Percentiles rank a stretch among this genome's conserved stretches.
Evolutionary conservation across 106 monocot genomes (phyloP).

Genomic region (Dactylorhiza incarnata): DNA sequence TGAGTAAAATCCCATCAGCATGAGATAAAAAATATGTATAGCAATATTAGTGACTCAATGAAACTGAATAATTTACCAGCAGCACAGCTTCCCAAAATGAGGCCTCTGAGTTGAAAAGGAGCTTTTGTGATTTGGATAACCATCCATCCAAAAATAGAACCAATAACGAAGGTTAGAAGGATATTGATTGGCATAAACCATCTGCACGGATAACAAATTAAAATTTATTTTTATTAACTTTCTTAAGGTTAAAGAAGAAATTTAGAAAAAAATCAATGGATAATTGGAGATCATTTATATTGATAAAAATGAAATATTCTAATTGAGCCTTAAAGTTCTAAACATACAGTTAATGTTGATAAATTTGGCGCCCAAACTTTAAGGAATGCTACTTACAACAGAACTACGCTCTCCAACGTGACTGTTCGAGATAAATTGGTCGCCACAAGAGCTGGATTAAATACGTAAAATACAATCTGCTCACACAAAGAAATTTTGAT

Average conservation of each 20-base stretch:
- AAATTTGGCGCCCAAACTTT: neutral
- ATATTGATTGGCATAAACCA: conserved; percentile 95
- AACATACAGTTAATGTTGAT: too few species aligned
- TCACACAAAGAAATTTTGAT: conserved; percentile 1
- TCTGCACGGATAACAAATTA: conserved; percentile 25
- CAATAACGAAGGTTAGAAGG: conserved; percentile 49
- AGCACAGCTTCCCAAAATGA: conserved; percentile 69
- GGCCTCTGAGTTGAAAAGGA: conserved; percentile 45
- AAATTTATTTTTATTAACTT: neutral
- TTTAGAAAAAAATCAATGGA: neutral
- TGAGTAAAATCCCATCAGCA: neutral
- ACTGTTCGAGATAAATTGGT: conserved; percentile 55
- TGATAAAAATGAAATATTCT: neutral
- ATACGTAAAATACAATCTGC: conserved; percentile 77
- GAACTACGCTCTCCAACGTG: conserved; percentile 54
- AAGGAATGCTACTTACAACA: conserved; percentile 41
- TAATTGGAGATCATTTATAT: neutral
- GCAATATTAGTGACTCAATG: neutral
- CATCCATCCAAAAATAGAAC: conserved; percentile 64
- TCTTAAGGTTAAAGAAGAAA: too few species aligned
- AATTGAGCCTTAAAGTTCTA: neutral
- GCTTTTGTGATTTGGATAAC: conserved; percentile 56
- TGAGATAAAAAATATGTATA: neutral
- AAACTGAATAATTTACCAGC: conserved; percentile 43
- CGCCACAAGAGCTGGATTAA: conserved; percentile 66